Evolutionary conservation across 2,329 filamentous ascomycete genomes (phyloP).

Genomic region (Apiospora malaysiana): DNA sequence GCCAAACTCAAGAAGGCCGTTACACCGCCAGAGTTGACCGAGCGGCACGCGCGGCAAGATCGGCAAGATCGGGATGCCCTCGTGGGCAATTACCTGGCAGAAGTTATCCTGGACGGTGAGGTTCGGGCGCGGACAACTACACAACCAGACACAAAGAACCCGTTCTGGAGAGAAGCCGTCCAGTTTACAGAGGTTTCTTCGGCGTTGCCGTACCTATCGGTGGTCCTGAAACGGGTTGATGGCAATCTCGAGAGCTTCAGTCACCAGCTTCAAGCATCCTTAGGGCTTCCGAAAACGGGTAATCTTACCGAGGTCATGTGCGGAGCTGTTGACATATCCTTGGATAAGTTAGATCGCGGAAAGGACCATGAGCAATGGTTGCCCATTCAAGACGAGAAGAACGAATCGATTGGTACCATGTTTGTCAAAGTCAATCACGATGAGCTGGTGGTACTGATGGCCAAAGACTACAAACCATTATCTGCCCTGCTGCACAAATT

Average conservation of each 20-base stretch:
- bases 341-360: constrained; percentile 78
- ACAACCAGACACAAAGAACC: constrained; percentile 73
- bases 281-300: constrained; percentile 49
- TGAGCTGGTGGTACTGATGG: constrained; percentile 87
- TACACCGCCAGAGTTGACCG: constrained; percentile 35
- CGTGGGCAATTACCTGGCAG: constrained; percentile 76
- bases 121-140: constrained; percentile 77
- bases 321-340: constrained; percentile 80
- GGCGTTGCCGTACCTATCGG: constrained; percentile 69
- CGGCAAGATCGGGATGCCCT: constrained; percentile 49
- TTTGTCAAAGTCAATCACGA: constrained; percentile 83
- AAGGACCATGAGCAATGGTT: constrained; percentile 89
- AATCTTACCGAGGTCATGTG: constrained; percentile 59
- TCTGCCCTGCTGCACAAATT: constrained; percentile 87
- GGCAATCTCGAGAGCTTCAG: constrained; percentile 53
- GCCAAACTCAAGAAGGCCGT: constrained; percentile 60
- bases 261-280: constrained; percentile 49
- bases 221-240: constrained; percentile 73
- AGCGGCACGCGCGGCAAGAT: constrained; percentile 42
- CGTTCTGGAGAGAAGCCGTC: constrained; percentile 84
- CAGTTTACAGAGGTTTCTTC: constrained; percentile 77
- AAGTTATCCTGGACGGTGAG: constrained; percentile 81
- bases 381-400: constrained; percentile 76
- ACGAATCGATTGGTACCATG: constrained; percentile 81
- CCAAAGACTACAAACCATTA: constrained; percentile 82